A percentile compares a stretch with the other conserved stretches of the same genome.
These are phyloP conservation scores for Ogataea populi-albae DNA, from an alignment of 805 yeast genomes.

Conservation along the genomic window DNA sequence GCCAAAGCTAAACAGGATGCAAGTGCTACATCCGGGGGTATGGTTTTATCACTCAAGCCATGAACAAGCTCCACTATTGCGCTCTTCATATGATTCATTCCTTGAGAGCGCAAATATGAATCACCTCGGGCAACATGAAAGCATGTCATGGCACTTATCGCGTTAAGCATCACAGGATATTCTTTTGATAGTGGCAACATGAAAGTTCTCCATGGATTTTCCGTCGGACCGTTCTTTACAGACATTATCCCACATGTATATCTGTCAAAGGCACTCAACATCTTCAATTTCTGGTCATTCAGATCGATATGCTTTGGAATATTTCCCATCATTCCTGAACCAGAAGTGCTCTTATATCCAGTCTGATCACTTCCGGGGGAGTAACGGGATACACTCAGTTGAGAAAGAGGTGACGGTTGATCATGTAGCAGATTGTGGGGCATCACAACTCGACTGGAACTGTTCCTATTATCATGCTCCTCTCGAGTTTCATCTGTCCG, in stretches of 20 bases:
- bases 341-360: background rate
- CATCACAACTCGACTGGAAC: conserved; percentile 1
- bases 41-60: conserved; percentile 44
- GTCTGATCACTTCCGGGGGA: conserved; percentile 2
- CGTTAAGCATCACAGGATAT: conserved; percentile 56
- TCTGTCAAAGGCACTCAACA: conserved; percentile 39
- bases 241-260: conserved; percentile 56
- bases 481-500: too few relatives aligned
- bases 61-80: conserved; percentile 58
- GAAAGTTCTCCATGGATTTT: conserved; percentile 65
- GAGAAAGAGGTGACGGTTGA: conserved; percentile 7
- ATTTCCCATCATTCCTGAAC: conserved; percentile 7
- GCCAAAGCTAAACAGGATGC: conserved; percentile 64
- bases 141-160: conserved; percentile 64
- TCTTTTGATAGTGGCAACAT: conserved; percentile 55
- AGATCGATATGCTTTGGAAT: conserved; percentile 26
- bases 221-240: conserved; percentile 59
- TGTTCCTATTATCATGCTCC: background rate
- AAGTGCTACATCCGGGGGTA: conserved; percentile 64
- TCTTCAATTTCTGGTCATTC: conserved; percentile 28
- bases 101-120: conserved; percentile 43
- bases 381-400: background rate
- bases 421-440: conserved; percentile 15
- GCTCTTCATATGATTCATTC: conserved; percentile 55
- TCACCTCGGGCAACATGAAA: conserved; percentile 55